Evolutionary conservation across 208 protist species (phyloP).

Genomic region (Trypanosoma congolense): DNA sequence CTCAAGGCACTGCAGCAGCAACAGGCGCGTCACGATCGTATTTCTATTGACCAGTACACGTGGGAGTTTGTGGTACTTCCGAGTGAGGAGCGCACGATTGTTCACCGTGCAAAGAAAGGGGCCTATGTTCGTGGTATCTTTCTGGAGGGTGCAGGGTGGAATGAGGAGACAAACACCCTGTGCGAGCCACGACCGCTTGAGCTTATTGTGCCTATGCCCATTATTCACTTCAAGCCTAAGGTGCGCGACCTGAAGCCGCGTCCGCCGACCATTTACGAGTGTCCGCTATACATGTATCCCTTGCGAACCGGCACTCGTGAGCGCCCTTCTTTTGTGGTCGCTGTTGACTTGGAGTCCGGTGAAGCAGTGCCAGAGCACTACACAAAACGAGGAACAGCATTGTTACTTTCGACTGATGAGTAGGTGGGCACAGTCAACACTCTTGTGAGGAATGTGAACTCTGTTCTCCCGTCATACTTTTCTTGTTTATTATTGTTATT

Average conservation of each 20-base stretch:
- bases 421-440: slow-evolving; percentile 26
- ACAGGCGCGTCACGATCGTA: slow-evolving; percentile 83
- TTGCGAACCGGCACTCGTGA: slow-evolving; percentile 95
- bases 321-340: slow-evolving; percentile 94
- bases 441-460: background rate
- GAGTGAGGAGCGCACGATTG: slow-evolving; percentile 88
- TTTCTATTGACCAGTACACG: slow-evolving; percentile 96
- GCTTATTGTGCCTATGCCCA: slow-evolving; percentile 95
- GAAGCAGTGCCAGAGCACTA: slow-evolving; percentile 92
- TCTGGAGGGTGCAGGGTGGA: slow-evolving; percentile 97
- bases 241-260: slow-evolving; percentile 82
- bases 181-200: slow-evolving; percentile 96
- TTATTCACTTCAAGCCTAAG: slow-evolving; percentile 98
- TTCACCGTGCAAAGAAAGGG: slow-evolving; percentile 91
- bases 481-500: slow-evolving; percentile 27
- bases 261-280: slow-evolving; percentile 88
- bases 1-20: slow-evolving; percentile 97
- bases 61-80: slow-evolving; percentile 96
- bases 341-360: slow-evolving; percentile 92
- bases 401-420: slow-evolving; percentile 93
- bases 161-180: slow-evolving; percentile 81
- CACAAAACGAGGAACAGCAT: slow-evolving; percentile 96
- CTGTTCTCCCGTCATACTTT: slow-evolving; percentile 5
- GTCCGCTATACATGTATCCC: slow-evolving; percentile 97
- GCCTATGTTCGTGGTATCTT: slow-evolving; percentile 95